phyloP scores from a whole-genome alignment of 2,329 filamentous ascomycete genomes.

The Aspergillus tubingensis region DNA sequence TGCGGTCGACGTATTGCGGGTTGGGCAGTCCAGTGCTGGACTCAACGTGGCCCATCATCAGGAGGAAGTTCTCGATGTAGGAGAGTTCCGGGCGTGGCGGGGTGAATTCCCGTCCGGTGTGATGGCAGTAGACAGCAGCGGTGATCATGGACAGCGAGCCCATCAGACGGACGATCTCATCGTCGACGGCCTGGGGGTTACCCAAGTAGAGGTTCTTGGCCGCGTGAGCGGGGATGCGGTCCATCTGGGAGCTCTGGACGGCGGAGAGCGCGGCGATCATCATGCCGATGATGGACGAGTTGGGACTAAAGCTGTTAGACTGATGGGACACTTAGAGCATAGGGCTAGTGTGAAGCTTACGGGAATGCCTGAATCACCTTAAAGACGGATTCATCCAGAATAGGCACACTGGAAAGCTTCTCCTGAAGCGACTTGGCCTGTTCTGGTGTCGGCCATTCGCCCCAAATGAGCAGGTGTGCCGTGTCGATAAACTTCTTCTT shows the following conservation, averaged over 20 bases:
- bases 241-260: background rate
- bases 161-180: slow-evolving; percentile 56
- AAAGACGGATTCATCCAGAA: background rate
- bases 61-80: slow-evolving; percentile 57
- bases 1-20: slow-evolving; percentile 47
- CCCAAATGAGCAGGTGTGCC: background rate
- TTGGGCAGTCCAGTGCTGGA: slow-evolving; percentile 52
- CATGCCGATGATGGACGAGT: background rate
- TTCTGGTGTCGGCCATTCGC: background rate
- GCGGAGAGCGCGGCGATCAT: slow-evolving; percentile 47
- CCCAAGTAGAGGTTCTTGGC: slow-evolving; percentile 4
- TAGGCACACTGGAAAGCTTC: background rate
- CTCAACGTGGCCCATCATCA: slow-evolving; percentile 55
- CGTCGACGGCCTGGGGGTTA: slow-evolving; percentile 35
- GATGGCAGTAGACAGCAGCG: slow-evolving; percentile 56
- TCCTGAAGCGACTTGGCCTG: background rate
- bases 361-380: background rate
- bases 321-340: background rate
- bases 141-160: slow-evolving; percentile 48
- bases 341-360: background rate
- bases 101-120: slow-evolving; percentile 55
- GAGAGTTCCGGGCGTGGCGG: slow-evolving; percentile 50
- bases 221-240: background rate
- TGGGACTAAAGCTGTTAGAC: background rate
- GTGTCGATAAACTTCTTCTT: background rate